Evolutionary conservation across 2,329 filamentous ascomycete genomes (phyloP).

Genomic region (Hypoxylon sp.): DNA sequence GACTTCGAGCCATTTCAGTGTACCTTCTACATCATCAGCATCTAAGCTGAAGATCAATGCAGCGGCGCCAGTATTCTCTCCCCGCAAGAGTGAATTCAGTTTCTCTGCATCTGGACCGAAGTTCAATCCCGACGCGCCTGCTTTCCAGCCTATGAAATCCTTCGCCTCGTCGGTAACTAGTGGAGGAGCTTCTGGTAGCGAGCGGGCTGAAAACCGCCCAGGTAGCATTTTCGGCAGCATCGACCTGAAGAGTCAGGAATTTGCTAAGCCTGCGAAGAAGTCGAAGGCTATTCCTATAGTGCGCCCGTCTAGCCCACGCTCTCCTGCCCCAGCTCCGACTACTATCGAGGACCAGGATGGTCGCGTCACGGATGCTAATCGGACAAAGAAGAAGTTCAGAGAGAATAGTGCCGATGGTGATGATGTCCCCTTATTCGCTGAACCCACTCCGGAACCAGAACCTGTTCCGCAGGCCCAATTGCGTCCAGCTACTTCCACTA

Average conservation of each 20-base stretch:
- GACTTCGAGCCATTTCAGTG: slow-evolving; percentile 59
- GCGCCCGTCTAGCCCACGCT: slow-evolving; percentile 70
- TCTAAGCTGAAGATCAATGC: slow-evolving; percentile 73
- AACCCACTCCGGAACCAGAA: slow-evolving; percentile 59
- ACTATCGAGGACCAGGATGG: slow-evolving; percentile 70
- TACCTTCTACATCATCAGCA: slow-evolving; percentile 57
- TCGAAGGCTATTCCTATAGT: slow-evolving; percentile 90
- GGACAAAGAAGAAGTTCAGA: slow-evolving; percentile 79
- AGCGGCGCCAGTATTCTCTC: slow-evolving; percentile 78
- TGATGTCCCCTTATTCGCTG: slow-evolving; percentile 81
- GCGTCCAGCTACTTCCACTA: slow-evolving; percentile 34
- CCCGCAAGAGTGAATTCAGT: slow-evolving; percentile 68
- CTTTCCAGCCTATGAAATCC: slow-evolving; percentile 76
- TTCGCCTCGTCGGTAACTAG: slow-evolving; percentile 65
- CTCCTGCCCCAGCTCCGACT: slow-evolving; percentile 35
- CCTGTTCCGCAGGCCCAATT: slow-evolving; percentile 52
- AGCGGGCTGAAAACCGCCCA: slow-evolving; percentile 58
- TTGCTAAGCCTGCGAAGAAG: slow-evolving; percentile 76
- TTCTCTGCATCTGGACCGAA: slow-evolving; percentile 75
- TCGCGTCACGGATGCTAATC: slow-evolving; percentile 74
- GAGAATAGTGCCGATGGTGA: slow-evolving; percentile 76
- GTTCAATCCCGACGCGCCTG: slow-evolving; percentile 82
- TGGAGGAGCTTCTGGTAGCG: slow-evolving; percentile 61
- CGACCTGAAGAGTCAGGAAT: slow-evolving; percentile 72
- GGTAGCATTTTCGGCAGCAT: slow-evolving; percentile 79